Base-by-base conservation (phyloP, 78 protist species). In the Dictyostelium firmibasis region DNA sequence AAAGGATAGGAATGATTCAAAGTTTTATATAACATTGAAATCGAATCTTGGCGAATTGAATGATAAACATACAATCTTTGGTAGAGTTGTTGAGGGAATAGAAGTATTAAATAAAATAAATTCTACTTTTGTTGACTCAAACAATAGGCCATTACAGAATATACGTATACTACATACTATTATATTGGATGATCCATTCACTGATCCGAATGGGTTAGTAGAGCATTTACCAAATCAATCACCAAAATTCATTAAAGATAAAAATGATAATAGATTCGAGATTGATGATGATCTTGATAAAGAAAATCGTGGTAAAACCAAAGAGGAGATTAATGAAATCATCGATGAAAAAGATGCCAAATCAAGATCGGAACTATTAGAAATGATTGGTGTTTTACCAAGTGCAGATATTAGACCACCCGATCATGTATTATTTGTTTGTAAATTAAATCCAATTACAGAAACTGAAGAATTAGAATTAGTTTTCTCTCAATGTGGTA, bases 371-470 rank as follows among this genome's bases (percentile, higher is more conserved):
- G 97, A 97, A 33, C 83, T 99, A 60, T 84, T 97, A 44, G 98
- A 96, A 25, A 97, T 98, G 94, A 91, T 98, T 31, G 99, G 98
- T 33, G 99, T 98, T 14, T 16, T 99, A 25, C 98, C 99, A 0
- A 97, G 96, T n/a, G 99, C 99, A 4, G 98, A 99, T 60, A 38
- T 97, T 43, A 74, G n/a, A 50, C 99, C 99, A 10, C 99, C 99
- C 0, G 99, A 99, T 31, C 98, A 96, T 50, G 99, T 98, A 10
- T 91, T 99, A 29, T 99, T 99, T 77, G 99, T 99, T 35, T 98
- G 99, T 96, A 98, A 98, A 88, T 96, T 99, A 62, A 99, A 99
- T 85, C 99, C 99, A 11, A 86, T 64, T 16, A 98, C 99, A 8
- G 64, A 81, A 31, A 97, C 98, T 75, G 99, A 93, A 47, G 99